Conservation (phyloP, 148 eudicot species). For the Selenicereus undatus region DNA sequence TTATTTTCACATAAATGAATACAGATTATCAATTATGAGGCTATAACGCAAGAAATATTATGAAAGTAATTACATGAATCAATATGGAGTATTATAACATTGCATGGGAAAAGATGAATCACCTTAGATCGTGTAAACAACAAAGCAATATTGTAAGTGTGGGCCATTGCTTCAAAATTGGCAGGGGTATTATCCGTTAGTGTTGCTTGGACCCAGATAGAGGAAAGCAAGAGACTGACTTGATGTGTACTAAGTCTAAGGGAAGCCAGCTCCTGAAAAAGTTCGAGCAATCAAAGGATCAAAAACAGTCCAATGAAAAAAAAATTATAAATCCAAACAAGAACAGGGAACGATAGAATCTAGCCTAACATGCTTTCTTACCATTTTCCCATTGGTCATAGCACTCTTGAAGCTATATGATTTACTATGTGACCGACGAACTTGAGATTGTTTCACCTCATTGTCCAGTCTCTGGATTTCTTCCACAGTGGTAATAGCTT, state of each 20-base stretch:
- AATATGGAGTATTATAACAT: slow-evolving; percentile 1
- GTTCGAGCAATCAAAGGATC: slow-evolving; percentile 2
- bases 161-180: slow-evolving; percentile 85
- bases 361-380: slow-evolving; percentile 26
- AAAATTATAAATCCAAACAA: neutral
- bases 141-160: slow-evolving; percentile 62
- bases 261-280: slow-evolving; percentile 53
- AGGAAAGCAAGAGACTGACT: slow-evolving; percentile 82
- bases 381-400: slow-evolving; percentile 50
- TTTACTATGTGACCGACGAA: slow-evolving; percentile 27
- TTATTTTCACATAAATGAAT: neutral
- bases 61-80: neutral
- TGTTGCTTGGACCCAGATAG: slow-evolving; percentile 82
- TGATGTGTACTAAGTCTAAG: slow-evolving; percentile 83
- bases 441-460: slow-evolving; percentile 30
- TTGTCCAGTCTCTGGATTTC: slow-evolving; percentile 24
- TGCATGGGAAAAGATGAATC: slow-evolving; percentile 4
- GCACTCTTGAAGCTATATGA: slow-evolving; percentile 55
- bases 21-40: neutral
- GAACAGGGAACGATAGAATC: neutral
- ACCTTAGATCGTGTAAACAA: slow-evolving; percentile 73
- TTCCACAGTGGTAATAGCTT: slow-evolving; percentile 22
- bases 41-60: neutral
- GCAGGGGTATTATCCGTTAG: slow-evolving; percentile 57
- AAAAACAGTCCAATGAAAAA: neutral